Conservation (phyloP, 2,329 filamentous ascomycete genomes). For the Venturia oleaginea region DNA sequence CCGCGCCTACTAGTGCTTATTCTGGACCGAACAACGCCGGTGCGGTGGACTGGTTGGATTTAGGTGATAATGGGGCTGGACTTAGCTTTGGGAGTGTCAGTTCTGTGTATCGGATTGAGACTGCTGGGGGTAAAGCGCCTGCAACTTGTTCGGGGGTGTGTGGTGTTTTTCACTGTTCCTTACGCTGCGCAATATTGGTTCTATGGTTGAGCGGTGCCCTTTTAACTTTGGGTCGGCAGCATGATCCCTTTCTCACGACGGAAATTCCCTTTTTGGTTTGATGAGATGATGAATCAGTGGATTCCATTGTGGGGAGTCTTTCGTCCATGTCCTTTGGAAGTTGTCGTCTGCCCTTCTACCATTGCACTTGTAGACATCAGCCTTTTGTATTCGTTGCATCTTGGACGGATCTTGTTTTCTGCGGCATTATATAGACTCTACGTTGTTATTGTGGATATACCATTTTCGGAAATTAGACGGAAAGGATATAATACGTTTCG, state of each 20-base stretch:
- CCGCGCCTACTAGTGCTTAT: conserved; percentile 41
- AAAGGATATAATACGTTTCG: not conserved
- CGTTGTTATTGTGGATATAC: not conserved
- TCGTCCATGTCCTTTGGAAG: not conserved
- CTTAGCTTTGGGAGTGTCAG: conserved; percentile 31
- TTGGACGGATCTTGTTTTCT: not conserved
- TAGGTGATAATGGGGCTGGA: conserved; percentile 30
- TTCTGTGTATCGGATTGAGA: conserved; percentile 40
- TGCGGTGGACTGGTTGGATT: conserved; percentile 39
- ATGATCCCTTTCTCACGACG: not conserved
- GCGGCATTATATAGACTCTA: not conserved
- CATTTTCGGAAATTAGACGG: not conserved
- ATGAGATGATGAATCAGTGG: not conserved
- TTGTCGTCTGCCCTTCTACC: not conserved
- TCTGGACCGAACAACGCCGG: conserved; percentile 28
- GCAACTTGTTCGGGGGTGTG: conserved; percentile 28
- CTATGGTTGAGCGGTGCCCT: conserved; percentile 23
- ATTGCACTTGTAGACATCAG: not conserved
- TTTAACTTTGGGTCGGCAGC: not conserved
- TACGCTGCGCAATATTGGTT: conserved; percentile 43
- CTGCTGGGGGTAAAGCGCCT: conserved; percentile 36
- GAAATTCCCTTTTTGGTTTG: not conserved
- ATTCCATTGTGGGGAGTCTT: not conserved
- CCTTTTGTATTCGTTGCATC: not conserved
- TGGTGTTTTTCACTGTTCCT: conserved; percentile 27